Evolutionary conservation across 176 grass and related monocot species (phyloP).

Genomic region (Carex pumila): DNA sequence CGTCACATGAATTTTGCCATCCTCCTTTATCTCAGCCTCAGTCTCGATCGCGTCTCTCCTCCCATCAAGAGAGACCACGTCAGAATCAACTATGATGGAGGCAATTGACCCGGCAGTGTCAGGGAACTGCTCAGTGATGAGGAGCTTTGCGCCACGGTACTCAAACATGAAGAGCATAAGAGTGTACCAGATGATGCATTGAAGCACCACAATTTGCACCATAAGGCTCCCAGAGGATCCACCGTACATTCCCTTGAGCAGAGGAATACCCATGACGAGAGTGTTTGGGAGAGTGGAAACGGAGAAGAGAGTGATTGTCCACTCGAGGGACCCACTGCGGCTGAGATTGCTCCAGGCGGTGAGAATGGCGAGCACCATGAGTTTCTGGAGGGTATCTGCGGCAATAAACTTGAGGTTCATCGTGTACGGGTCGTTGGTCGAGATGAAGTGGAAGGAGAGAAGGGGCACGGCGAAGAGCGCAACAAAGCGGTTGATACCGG

Average conservation of each 20-base stretch:
- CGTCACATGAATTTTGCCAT: conserved; percentile 84
- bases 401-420: conserved; percentile 99
- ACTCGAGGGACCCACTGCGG: conserved; percentile 67
- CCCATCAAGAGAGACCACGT: conserved; percentile 83
- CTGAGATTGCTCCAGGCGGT: conserved; percentile 60
- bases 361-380: conserved; percentile 78
- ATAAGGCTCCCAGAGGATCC: conserved; percentile 71
- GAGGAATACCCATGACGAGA: conserved; percentile 94
- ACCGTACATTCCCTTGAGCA: conserved; percentile 98
- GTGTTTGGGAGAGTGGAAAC: conserved; percentile 97
- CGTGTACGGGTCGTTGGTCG: conserved; percentile 78
- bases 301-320: conserved; percentile 98
- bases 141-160: conserved; percentile 81
- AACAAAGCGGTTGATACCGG: conserved; percentile 97
- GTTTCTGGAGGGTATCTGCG: conserved; percentile 95
- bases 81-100: conserved; percentile 78
- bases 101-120: conserved; percentile 87
- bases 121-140: conserved; percentile 95
- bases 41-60: conserved; percentile 69
- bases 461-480: conserved; percentile 96
- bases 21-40: conserved; percentile 89
- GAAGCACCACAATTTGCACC: conserved; percentile 97
- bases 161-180: conserved; percentile 99
- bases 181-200: conserved; percentile 99
- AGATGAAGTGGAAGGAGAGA: conserved; percentile 99